Conservation (phyloP, 371 early-diverging fungal genomes). For the Mucor indicus region DNA sequence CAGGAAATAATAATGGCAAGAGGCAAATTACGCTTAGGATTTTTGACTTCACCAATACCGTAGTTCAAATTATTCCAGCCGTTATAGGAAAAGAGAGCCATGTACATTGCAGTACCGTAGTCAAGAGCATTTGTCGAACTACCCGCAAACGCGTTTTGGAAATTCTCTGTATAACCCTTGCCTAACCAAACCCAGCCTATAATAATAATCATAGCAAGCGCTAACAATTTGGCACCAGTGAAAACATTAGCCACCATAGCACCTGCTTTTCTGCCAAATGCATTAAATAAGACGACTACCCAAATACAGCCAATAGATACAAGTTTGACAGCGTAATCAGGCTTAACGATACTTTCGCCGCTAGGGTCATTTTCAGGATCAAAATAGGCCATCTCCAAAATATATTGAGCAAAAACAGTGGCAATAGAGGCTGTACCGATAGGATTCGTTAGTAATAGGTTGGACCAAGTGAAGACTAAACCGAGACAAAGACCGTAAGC, state of each 20-base stretch:
- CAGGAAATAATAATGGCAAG: slow-evolving; percentile 51
- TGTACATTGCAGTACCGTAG: slow-evolving; percentile 58
- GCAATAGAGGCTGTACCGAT: slow-evolving; percentile 57
- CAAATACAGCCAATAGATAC: slow-evolving; percentile 37
- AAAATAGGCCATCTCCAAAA: slow-evolving; percentile 38
- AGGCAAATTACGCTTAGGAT: slow-evolving; percentile 54
- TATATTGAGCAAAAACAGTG: slow-evolving; percentile 55
- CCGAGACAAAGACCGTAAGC: slow-evolving; percentile 30
- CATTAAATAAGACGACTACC: slow-evolving; percentile 33
- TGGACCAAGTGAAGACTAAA: slow-evolving; percentile 31
- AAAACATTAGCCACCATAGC: slow-evolving; percentile 26
- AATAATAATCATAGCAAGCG: slow-evolving; percentile 37
- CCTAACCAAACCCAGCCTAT: slow-evolving; percentile 40
- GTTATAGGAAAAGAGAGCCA: slow-evolving; percentile 64
- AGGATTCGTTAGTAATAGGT: slow-evolving; percentile 28
- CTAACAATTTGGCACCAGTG: slow-evolving; percentile 31
- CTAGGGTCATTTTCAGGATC: slow-evolving; percentile 11
- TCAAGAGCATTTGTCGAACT: slow-evolving; percentile 45
- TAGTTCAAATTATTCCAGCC: slow-evolving; percentile 64
- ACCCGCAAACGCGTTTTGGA: slow-evolving; percentile 32
- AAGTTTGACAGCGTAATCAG: slow-evolving; percentile 26
- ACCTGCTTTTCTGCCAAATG: slow-evolving; percentile 28
- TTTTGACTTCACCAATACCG: slow-evolving; percentile 60
- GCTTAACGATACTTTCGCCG: slow-evolving; percentile 10
- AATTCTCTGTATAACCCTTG: slow-evolving; percentile 23